Base-by-base conservation (phyloP, 257 asterid genomes). In the Perilla frutescens region DNA sequence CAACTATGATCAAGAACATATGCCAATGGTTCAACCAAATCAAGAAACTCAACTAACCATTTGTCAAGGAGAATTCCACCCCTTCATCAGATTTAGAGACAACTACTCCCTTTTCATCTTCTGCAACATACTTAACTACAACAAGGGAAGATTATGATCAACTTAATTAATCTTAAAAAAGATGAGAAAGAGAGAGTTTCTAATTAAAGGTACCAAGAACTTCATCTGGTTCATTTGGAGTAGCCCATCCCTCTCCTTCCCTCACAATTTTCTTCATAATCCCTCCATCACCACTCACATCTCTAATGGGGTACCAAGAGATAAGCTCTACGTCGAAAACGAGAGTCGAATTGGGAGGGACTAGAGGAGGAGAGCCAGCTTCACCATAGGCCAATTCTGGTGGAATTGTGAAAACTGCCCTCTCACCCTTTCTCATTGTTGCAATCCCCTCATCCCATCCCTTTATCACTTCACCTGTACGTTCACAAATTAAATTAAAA, bases 231-330 rank as follows among this genome's bases (percentile, higher is more conserved):
- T 79, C 62, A 74, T 77, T 86, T 14, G 95, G 91, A 71, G 90
- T 86, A 44, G 95, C 90, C 91, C 95, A 88, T 2, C 91, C 95
- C 62, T 88, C 77, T 20, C 95, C 95, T 80, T 88, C 90, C 71
- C 56, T 79, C 0, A 53, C 66, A 40, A 84, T 86, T 68, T 88
- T 88, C 82, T 88, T 88, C 66, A 84, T n/a, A 14, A 88, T 61
- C 9, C 89, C 88, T 68, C 95, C 95, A 78, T 88, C 90, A 7
- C 89, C 90, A 48, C 64, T 65, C 1, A 88, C 59, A 61, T 88
- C 91, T 73, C 90, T 81, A 8, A 88, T 45, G 66, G 90, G 85
- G 73, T 47, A 77, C 95, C 95, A 88, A 5, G 82, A 84, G 50
- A 86, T 10, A 62, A 88, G 54, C 70, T 86, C 89, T 0, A 88